Conservation (phyloP, 2,329 filamentous ascomycete species). For the Penicillium sp. region DNA sequence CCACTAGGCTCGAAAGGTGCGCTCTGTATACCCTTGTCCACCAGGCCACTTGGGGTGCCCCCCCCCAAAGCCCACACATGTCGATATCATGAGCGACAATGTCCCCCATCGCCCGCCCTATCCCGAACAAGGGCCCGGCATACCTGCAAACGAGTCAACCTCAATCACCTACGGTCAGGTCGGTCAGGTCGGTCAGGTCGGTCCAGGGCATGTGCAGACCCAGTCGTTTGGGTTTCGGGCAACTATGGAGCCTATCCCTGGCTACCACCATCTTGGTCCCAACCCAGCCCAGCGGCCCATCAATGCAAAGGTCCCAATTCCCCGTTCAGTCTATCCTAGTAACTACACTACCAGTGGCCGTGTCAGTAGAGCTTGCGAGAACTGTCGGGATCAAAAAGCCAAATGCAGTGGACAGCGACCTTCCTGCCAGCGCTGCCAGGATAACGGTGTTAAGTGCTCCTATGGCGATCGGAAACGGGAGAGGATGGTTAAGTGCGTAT, state of each 20-base stretch:
- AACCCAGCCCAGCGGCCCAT: slow-evolving; percentile 19
- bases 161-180: slow-evolving; percentile 18
- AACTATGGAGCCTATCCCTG: slow-evolving; percentile 20
- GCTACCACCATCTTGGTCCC: slow-evolving; percentile 17
- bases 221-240: slow-evolving; percentile 14
- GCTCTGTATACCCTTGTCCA: background rate
- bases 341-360: slow-evolving; percentile 33
- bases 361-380: slow-evolving; percentile 48
- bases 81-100: slow-evolving; percentile 13
- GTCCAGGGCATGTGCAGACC: slow-evolving; percentile 23
- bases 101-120: slow-evolving; percentile 2
- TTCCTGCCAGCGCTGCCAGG: slow-evolving; percentile 47
- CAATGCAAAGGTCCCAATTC: slow-evolving; percentile 38
- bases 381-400: slow-evolving; percentile 51
- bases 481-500: slow-evolving; percentile 45
- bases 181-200: slow-evolving; percentile 21
- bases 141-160: slow-evolving; percentile 7
- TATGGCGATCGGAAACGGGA: slow-evolving; percentile 52
- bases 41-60: background rate
- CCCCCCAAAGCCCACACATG: background rate
- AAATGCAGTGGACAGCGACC: slow-evolving; percentile 52
- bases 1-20: slow-evolving; percentile 10
- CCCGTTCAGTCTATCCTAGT: slow-evolving; percentile 29
- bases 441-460: slow-evolving; percentile 44
- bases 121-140: slow-evolving; percentile 8